Evolutionary conservation across 768 basidiomycete species (phyloP), one percentile per base, ranked within the genome.

Genomic region (Psilocybe cyanescens): DNA sequence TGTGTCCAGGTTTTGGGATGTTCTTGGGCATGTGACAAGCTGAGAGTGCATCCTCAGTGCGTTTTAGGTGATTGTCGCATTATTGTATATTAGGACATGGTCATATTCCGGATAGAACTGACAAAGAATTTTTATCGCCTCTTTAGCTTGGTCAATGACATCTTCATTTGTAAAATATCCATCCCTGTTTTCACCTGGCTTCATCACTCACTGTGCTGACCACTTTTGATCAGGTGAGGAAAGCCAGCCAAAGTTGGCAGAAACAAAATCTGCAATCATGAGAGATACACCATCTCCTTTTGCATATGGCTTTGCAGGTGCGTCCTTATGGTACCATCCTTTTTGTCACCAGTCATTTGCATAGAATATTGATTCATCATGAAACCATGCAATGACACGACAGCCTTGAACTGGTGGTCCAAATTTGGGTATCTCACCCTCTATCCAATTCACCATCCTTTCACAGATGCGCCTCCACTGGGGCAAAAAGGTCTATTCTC

Each of bases 291-390:
- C 78, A 54, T 79, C 72, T 2, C 76, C 78, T 59, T 79, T 78
- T 9, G 53, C 57, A 4, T 62, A 55, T 9, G 78, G 73, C 9
- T 55, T 58, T 7, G 76, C 66, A 68, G 19, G 63, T 61, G 2
- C 19, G 19, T 46, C 58, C 19, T 50, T 24, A 37, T 72, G 71
- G 2, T 61, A 57, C 77, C 76, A 78, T 8, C 59, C 24, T 2
- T 35, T 66, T 51, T 74, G 72, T 19, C 65, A 57, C 1, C 68
- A 68, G 57, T 80, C 75, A 61, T 75, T 67, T 7, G 68, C 72
- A 61, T 73, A 78, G 59, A 78, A 79, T 8, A 73, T 79, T 8
- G 76, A 79, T 59, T 80, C 74, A 56, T 79, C 72, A 60, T 80
- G 78, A 29, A 47, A 55, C 53, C 52, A 55, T 16, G 48, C 49